Base-by-base conservation (phyloP, 106 monocot genomes). In the Iris macrosiphon region DNA sequence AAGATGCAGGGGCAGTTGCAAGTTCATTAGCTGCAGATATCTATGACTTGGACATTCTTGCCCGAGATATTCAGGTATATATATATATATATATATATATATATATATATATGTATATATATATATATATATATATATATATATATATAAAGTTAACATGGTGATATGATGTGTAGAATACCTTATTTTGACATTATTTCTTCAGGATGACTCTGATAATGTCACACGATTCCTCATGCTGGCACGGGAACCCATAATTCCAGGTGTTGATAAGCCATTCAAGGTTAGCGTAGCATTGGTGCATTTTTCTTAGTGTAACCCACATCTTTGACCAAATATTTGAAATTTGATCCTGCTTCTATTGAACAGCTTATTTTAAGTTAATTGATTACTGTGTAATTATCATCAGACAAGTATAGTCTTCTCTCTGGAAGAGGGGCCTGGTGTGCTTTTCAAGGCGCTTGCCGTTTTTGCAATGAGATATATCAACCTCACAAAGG, bases 361-460 rank as follows among this genome's bases (percentile, higher is more conserved):
- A n/a, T n/a, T n/a, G n/a, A n/a, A n/a, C n/a, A n/a, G n/a, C n/a
- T n/a, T n/a, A n/a, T n/a, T n/a, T n/a, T n/a, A n/a, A n/a, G n/a
- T n/a, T n/a, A n/a, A n/a, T n/a, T n/a, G n/a, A n/a, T n/a, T n/a
- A n/a, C n/a, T n/a, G n/a, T n/a, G n/a, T n/a, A n/a, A n/a, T n/a
- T n/a, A n/a, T n/a, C n/a, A n/a, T 23, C 60, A 96, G 96, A 96
- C 96, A 34, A 96, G 96, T 72, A 90, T 96, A 79, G 90, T 96
- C 19, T 90, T 96, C 64, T 96, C 83, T 69, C 72, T 90, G 24
- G 96, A 96, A 75, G 96, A 96, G 72, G 90, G 96, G 1, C 96
- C 96, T 52, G 96, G 90, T 47, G 53, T 78, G 49, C 96, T 96
- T 59, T 90, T 86, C 49, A 96, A 96, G 63, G 86, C 96, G 60